Evolutionary conservation across 345 rosid species (phyloP), one percentile per base, ranked within the genome.

Genomic region (Cardiospermum halicacabum): DNA sequence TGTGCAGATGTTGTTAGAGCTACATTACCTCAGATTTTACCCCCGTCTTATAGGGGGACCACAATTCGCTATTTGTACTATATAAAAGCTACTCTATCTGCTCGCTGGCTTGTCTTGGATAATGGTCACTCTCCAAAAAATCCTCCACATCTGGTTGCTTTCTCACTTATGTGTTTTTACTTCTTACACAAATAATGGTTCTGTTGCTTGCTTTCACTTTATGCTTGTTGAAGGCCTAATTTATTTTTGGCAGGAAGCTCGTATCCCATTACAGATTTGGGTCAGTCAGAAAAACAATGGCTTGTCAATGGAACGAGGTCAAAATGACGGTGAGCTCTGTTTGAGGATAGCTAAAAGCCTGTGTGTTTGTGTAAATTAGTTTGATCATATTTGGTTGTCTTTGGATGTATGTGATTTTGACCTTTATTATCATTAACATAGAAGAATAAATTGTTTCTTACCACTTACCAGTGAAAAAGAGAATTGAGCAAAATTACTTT

Each of bases 1-100:
- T 34, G 39, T 5, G 39, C 39, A 94, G 99, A 85, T 72, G 71
- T 84, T 60, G 84, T 91, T 58, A 83, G 96, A 55, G 77, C 84
- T 73, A 73, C 62, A 71, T 81, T 94, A 69, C 96, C 99, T 27
- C 72, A 68, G 58, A 63, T 84, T 58, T 70, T 94, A 80, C 99
- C 96, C 18, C 99, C 99, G 55, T 87, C 96, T 34, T 94, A 84
- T 69, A 84, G 73, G 69, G 99, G 99, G 68, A 73, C 92, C 56
- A 84, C 97, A 37, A 71, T 91, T 77, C 95, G 99, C 63, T 94
- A 91, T 71, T 58, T 87, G 47, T 94, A 91, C 82, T 94, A 84
- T 66, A 76, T 94, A 31, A 85, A 77, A 80, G 66, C 82, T 81
- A 73, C 76, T 57, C 69, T 94, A 74, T 74, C 58, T 47, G 89